These are phyloP conservation scores for Mortierella polycephala DNA, from an alignment of 371 early-diverging fungal species.

Conservation along the genomic window DNA sequence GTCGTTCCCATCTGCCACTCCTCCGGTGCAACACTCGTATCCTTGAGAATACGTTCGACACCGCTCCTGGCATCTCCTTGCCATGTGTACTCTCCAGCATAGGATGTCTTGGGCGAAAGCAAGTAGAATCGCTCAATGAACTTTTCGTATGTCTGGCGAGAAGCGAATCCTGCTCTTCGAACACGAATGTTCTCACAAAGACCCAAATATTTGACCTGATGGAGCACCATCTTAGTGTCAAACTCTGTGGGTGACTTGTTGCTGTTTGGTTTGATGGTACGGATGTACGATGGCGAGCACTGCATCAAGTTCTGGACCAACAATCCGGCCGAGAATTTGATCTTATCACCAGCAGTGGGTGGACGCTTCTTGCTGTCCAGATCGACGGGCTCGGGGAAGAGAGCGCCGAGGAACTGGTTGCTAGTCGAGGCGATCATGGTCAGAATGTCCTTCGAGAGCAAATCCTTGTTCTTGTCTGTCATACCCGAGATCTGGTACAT, in stretches of 20 bases:
- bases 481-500: slow-evolving; percentile 95
- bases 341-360: slow-evolving; percentile 86
- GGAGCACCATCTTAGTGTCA: slow-evolving; percentile 91
- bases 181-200: slow-evolving; percentile 98
- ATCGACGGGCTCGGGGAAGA: slow-evolving; percentile 93
- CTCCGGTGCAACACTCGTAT: slow-evolving; percentile 84
- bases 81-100: slow-evolving; percentile 91
- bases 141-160: slow-evolving; percentile 91
- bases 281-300: slow-evolving; percentile 97
- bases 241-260: slow-evolving; percentile 91
- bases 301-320: slow-evolving; percentile 94
- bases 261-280: slow-evolving; percentile 99
- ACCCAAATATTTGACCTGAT: slow-evolving; percentile 97
- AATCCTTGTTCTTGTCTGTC: slow-evolving; percentile 99
- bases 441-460: slow-evolving; percentile 89
- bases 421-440: slow-evolving; percentile 79
- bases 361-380: slow-evolving; percentile 90
- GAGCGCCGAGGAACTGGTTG: slow-evolving; percentile 70
- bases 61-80: slow-evolving; percentile 79
- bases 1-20: slow-evolving; percentile 97
- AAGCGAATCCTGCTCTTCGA: slow-evolving; percentile 96
- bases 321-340: slow-evolving; percentile 71
- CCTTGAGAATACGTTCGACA: slow-evolving; percentile 82
- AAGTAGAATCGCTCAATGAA: slow-evolving; percentile 87
- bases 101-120: slow-evolving; percentile 82